Base-by-base conservation (phyloP, 192 early-diverging fungal species). In the Entomortierella chlamydospora region DNA sequence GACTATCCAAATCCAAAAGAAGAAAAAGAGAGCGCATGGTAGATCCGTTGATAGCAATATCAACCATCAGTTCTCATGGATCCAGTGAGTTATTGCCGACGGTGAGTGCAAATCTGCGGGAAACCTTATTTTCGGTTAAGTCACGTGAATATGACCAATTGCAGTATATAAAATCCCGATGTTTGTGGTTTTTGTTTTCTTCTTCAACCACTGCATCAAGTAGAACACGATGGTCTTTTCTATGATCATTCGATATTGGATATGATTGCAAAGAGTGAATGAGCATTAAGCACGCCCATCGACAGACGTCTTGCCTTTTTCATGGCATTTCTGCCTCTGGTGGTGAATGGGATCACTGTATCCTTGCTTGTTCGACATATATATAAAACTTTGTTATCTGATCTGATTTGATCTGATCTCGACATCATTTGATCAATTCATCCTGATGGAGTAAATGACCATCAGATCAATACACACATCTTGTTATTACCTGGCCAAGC, bases 161-260 rank as follows among this genome's bases (percentile, higher is more conserved):
- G 4, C 4, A 37, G 15, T 11, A 47, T 47, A 47, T 4, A 4
- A 47, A 20, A 47, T 47, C 4, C 15, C 4, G 4, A 11, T 47
- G 4, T 20, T 47, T 47, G 4, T 28, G 23, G 4, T 10, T 7
- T 29, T 41, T 61, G 28, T 59, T 68, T 51, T 23, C 42, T 47
- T 41, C 55, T 62, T 53, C 41, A 55, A 64, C 52, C 42, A 79
- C 42, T 61, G 76, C 67, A 43, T 51, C 52, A 55, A 70, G 76
- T 79, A 79, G 76, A 79, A 79, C 63, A 70, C 76, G 68, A 70
- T 79, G 60, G 59, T 45, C 34, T 7, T 4, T 26, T 41, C 61
- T 43, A 65, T 79, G 61, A 42, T 34, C 62, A 79, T 59, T 70
- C 61, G 76, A 70, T 70, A 79, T 79, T 79, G 76, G 76, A 79